Base-by-base conservation (phyloP, 1,284 basidiomycete species). In the Puccinia triticina region DNA sequence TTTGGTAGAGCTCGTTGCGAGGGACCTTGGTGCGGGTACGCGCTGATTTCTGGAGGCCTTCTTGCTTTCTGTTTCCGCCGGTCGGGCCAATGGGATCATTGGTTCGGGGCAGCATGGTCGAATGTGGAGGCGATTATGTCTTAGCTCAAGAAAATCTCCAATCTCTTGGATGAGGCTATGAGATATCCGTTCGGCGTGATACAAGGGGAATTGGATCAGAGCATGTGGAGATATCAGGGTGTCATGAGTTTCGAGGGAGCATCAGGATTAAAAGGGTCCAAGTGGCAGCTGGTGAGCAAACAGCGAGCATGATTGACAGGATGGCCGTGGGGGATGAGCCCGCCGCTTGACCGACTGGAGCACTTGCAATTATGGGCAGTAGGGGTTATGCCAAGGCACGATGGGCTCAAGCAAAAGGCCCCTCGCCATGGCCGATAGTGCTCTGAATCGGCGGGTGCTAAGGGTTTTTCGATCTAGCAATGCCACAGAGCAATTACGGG, bases 351-450 rank as follows among this genome's bases (percentile, higher is more conserved):
- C 40, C 12, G 40, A 43, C 40, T 43, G 40, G 12, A 43, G 40
- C 4, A 43, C 40, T 43, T n/a, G n/a, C n/a, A 43, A 43, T 43
- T 43, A 43, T 43, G 40, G 40, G 40, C 40, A n/a, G 26, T 26
- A n/a, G 14, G 26, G 14, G 26, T 26, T 40, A 69, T 29, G 66
- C n/a, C 43, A 69, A 43, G 37, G 66, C 66, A 69, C 21, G 40
- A 69, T 48, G 40, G 66, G 66, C 66, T 29, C 43, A 69, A 69
- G 66, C 40, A 67, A 69, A 26, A 26, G n/a, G 14, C 10, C 64
- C 66, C 66, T 29, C n/a, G 40, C 66, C 40, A 46, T 37, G 26
- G 23, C 1, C 11, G 43, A 69, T 69, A 2, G 23, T 21, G 14
- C 5, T n/a, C n/a, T n/a, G 66, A 43, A 21, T 18, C 16, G 37